Evolutionary conservation across 2,329 filamentous ascomycete genomes (phyloP).

Genomic region (Fonsecaea pedrosoi): DNA sequence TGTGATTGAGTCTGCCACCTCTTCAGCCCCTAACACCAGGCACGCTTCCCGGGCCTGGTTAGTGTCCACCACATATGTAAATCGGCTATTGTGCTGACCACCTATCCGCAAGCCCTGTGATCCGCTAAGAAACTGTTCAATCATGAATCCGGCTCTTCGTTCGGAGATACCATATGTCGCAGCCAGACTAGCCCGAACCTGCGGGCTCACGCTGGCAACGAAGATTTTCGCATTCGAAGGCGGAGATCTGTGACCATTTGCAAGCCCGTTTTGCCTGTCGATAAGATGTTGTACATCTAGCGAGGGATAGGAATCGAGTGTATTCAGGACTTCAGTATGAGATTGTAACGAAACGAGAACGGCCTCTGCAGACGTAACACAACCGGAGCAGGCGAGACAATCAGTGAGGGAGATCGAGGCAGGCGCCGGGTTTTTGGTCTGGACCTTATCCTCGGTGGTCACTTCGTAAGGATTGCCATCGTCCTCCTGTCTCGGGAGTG

Average conservation of each 20-base stretch:
- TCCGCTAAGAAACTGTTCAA: constrained; percentile 78
- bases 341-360: constrained; percentile 95
- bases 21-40: constrained; percentile 78
- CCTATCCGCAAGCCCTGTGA: constrained; percentile 71
- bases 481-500: constrained; percentile 71
- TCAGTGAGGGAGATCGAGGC: constrained; percentile 96
- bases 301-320: constrained; percentile 70
- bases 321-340: constrained; percentile 85
- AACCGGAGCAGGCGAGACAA: constrained; percentile 95
- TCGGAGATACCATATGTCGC: constrained; percentile 80
- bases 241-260: constrained; percentile 55
- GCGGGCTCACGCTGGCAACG: constrained; percentile 90
- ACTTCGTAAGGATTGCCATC: constrained; percentile 73
- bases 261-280: constrained; percentile 41
- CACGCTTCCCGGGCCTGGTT: constrained; percentile 81
- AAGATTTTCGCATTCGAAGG: constrained; percentile 72
- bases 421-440: constrained; percentile 65
- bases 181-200: constrained; percentile 86
- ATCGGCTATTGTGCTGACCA: constrained; percentile 75
- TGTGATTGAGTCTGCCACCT: constrained; percentile 61
- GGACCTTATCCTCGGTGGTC: constrained; percentile 83
- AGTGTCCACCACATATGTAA: constrained; percentile 90
- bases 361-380: constrained; percentile 95
- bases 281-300: constrained; percentile 51
- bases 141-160: constrained; percentile 77